These are phyloP conservation scores for Alternaria solani DNA, from an alignment of 2,329 filamentous ascomycete genomes.

Conservation along the genomic window DNA sequence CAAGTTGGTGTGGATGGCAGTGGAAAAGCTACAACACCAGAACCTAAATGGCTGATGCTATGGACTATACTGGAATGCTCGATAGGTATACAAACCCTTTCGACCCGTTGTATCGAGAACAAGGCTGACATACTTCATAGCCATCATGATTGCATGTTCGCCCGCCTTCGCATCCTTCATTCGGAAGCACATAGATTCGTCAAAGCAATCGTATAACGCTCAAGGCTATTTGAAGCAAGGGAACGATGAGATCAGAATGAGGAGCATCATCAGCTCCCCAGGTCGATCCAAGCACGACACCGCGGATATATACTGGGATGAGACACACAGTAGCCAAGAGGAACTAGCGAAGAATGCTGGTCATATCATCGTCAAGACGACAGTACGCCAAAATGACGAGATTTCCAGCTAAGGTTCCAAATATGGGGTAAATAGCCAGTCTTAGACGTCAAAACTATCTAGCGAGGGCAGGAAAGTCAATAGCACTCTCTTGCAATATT, in stretches of 20 bases:
- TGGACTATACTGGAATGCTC: conserved; percentile 48
- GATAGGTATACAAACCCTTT: conserved; percentile 32
- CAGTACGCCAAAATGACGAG: conserved; percentile 60
- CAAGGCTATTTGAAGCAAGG: conserved; percentile 18
- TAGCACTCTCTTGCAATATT: not conserved
- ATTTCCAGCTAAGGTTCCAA: no score
- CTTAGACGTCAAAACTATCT: no score
- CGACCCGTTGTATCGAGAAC: no score
- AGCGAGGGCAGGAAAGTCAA: no score
- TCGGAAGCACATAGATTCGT: conserved; percentile 12
- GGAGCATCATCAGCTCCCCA: conserved; percentile 11
- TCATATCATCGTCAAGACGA: conserved; percentile 18
- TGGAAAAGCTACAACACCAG: conserved; percentile 32
- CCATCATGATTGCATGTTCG: conserved; percentile 26
- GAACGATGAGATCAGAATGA: conserved; percentile 15
- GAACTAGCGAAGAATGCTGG: conserved; percentile 14
- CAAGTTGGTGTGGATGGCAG: conserved; percentile 39
- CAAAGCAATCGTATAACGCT: conserved; percentile 15
- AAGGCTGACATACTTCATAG: conserved; percentile 8
- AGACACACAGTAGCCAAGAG: conserved; percentile 23
- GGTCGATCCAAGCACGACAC: not conserved
- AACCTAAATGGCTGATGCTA: conserved; percentile 45
- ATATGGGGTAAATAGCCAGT: no score
- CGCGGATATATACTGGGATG: conserved; percentile 10
- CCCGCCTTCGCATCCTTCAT: conserved; percentile 18